Evolutionary conservation across 192 early-diverging fungal genomes (phyloP).

Genomic region (Entomortierella chlamydospora): DNA sequence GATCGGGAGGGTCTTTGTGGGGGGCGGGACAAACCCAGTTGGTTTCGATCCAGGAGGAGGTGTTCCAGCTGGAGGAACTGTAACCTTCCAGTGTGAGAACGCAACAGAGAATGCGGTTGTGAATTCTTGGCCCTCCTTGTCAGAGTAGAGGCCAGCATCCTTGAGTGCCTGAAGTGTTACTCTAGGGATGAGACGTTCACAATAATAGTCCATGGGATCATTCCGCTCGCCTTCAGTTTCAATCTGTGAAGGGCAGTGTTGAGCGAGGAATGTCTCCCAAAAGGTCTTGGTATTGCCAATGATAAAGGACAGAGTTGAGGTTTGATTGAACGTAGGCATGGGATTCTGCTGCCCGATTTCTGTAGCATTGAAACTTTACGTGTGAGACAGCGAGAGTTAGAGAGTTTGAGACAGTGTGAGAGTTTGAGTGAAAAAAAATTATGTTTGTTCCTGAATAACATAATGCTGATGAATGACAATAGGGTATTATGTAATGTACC

Average conservation of each 20-base stretch:
- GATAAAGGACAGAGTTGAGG: conserved; percentile 46
- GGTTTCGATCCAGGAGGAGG: conserved; percentile 39
- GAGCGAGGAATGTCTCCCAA: conserved; percentile 44
- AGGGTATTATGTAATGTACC: conserved; percentile 7
- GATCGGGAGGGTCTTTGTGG: conserved; percentile 20
- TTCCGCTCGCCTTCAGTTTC: conserved; percentile 30
- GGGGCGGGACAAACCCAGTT: conserved; percentile 48
- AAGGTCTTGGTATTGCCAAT: conserved; percentile 43
- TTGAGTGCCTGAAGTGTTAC: conserved; percentile 42
- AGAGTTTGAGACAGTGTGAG: too few relatives aligned
- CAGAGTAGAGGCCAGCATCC: conserved; percentile 32
- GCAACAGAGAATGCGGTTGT: conserved; percentile 40
- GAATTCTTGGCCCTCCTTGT: conserved; percentile 23
- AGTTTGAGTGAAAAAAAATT: neutral
- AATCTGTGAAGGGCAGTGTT: conserved; percentile 36
- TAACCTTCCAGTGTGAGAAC: conserved; percentile 47
- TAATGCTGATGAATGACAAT: neutral
- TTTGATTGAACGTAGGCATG: conserved; percentile 45
- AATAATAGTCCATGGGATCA: conserved; percentile 53
- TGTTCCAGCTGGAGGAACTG: conserved; percentile 39
- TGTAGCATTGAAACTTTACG: conserved; percentile 40
- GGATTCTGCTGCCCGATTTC: conserved; percentile 33
- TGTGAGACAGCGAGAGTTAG: neutral
- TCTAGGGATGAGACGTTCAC: conserved; percentile 40
- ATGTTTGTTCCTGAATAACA: too few relatives aligned